Evolutionary conservation across 2,329 filamentous ascomycete species (phyloP).

Genomic region (Lasiodiplodia citricola): DNA sequence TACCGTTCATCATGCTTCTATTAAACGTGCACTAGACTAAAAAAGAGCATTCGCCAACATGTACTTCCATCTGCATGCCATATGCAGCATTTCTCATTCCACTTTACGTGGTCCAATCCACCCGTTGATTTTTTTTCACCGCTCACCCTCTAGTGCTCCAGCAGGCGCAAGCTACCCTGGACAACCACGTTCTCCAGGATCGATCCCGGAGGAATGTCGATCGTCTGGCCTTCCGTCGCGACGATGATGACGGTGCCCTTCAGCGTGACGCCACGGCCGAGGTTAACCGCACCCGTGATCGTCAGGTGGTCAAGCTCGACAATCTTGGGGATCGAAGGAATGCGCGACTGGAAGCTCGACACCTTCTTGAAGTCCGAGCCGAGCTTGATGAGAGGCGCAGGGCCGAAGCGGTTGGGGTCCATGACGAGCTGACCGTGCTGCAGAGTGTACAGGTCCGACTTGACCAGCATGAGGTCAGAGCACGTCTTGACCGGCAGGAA

Average conservation of each 20-base stretch:
- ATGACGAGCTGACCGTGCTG: constrained; percentile 98
- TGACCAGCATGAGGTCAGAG: constrained; percentile 99
- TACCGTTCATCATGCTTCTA: constrained; percentile 21
- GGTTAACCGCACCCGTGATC: constrained; percentile 96
- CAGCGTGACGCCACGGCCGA: constrained; percentile 91
- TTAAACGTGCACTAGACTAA: constrained; percentile 15
- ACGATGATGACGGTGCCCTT: constrained; percentile 99
- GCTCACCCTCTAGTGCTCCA: constrained; percentile 60
- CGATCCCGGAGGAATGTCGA: constrained; percentile 94
- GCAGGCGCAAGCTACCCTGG: constrained; percentile 85
- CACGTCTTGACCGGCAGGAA: constrained; percentile 99
- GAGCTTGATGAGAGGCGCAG: constrained; percentile 97
- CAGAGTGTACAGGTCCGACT: constrained; percentile 97
- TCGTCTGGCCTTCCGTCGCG: constrained; percentile 95
- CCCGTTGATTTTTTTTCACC: constrained; percentile 3
- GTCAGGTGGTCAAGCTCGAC: constrained; percentile 93
- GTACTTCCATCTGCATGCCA: constrained; percentile 15
- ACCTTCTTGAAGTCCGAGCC: constrained; percentile 99
- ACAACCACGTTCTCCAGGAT: constrained; percentile 99
- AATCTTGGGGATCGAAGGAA: constrained; percentile 86
- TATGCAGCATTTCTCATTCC: constrained; percentile 22
- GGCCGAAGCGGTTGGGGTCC: constrained; percentile 94
- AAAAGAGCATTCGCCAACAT: constrained; percentile 9
- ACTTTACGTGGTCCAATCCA: neutral
- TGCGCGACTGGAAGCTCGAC: constrained; percentile 90